Conservation (phyloP, 2,329 filamentous ascomycete genomes). For the Colletotrichum higginsianum region DNA sequence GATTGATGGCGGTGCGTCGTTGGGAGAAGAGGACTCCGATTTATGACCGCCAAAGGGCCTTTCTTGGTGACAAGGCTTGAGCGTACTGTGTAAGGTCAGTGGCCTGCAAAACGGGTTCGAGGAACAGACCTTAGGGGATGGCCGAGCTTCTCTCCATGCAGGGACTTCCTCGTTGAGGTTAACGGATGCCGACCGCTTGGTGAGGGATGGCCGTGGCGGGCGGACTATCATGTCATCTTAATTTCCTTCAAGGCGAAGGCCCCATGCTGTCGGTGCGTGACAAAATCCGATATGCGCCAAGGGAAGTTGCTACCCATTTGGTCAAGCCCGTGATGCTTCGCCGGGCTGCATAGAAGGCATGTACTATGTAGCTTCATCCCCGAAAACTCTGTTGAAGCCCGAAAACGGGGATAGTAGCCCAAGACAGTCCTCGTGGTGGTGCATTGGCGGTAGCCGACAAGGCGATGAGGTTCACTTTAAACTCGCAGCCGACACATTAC, state of each 20-base stretch:
- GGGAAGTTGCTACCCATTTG: conserved; percentile 1
- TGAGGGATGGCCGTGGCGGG: conserved; percentile 21
- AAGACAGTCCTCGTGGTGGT: neutral
- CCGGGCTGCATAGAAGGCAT: conserved; percentile 17
- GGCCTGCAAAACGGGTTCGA: conserved; percentile 27
- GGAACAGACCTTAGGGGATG: conserved; percentile 34
- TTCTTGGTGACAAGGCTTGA: conserved; percentile 1
- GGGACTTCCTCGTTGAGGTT: conserved; percentile 35
- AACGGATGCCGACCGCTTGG: conserved; percentile 20
- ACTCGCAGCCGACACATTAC: conserved; percentile 24
- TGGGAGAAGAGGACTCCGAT: neutral
- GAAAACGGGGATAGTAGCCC: neutral
- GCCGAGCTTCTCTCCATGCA: conserved; percentile 36
- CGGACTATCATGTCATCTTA: conserved; percentile 39
- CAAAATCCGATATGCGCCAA: conserved; percentile 10
- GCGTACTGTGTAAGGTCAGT: conserved; percentile 2
- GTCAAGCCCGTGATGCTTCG: conserved; percentile 10
- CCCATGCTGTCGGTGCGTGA: conserved; percentile 33
- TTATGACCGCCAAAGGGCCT: neutral
- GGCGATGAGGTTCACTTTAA: conserved; percentile 13
- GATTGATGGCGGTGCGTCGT: neutral
- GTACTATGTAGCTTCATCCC: conserved; percentile 3
- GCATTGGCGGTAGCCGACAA: neutral
- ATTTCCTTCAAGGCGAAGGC: conserved; percentile 24
- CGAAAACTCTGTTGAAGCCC: conserved; percentile 25